These are phyloP conservation scores for Fusarium devonianum DNA, from an alignment of 2,329 filamentous ascomycete genomes.

Conservation along the genomic window DNA sequence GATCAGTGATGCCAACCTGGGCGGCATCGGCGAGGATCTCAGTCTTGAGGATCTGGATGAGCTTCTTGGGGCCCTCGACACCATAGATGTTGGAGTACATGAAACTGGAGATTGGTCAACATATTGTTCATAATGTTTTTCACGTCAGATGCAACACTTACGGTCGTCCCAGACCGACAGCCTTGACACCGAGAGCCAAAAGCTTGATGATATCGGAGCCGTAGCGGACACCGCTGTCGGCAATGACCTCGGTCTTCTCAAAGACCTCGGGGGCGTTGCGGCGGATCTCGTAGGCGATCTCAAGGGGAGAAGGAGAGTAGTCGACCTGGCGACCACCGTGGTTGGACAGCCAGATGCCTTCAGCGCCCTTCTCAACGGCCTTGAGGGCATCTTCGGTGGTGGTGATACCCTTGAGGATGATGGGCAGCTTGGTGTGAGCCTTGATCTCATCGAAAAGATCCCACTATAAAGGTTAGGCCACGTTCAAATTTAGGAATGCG, in stretches of 20 bases:
- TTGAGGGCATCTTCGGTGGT: constrained; percentile 48
- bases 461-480: constrained; percentile 27
- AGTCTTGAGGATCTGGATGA: constrained; percentile 56
- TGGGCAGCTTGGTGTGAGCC: constrained; percentile 45
- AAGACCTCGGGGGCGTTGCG: constrained; percentile 49
- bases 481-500: not conserved
- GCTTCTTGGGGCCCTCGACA: constrained; percentile 54
- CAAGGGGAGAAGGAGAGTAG: constrained; percentile 39
- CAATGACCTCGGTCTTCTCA: constrained; percentile 46
- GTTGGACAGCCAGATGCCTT: constrained; percentile 52
- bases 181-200: constrained; percentile 50
- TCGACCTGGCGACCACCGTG: constrained; percentile 54
- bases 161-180: constrained; percentile 53
- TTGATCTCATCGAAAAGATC: constrained; percentile 43
- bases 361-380: constrained; percentile 44
- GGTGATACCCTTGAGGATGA: constrained; percentile 50
- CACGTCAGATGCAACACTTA: constrained; percentile 1
- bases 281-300: constrained; percentile 44
- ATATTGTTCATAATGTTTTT: rapidly evolving
- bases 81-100: constrained; percentile 62
- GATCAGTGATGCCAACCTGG: constrained; percentile 44
- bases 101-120: constrained; percentile 36
- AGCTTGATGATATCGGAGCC: constrained; percentile 51
- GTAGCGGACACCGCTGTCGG: constrained; percentile 50
- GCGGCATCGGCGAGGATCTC: constrained; percentile 51